Conservation (phyloP, 257 asterid genomes). For the Solanum corneliomulleri region DNA sequence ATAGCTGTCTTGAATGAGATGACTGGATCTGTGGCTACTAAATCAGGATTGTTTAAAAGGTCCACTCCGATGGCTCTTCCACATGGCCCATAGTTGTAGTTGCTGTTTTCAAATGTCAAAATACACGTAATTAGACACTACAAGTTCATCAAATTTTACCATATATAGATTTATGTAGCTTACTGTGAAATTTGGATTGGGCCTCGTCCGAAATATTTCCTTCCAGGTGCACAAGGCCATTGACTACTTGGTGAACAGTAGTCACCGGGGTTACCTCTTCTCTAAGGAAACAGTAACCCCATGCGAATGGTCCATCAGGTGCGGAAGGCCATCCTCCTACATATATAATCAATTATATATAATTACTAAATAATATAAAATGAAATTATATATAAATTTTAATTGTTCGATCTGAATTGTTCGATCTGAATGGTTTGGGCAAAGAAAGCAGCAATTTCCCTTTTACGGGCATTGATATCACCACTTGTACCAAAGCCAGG, state of each 20-base stretch:
- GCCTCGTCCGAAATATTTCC: conserved; percentile 20
- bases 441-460: conserved; percentile 21
- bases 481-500: conserved; percentile 17
- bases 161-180: background rate
- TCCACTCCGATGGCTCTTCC: conserved; percentile 12
- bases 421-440: conserved; percentile 6
- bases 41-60: conserved; percentile 16
- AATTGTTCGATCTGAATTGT: background rate
- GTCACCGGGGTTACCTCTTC: conserved; percentile 9
- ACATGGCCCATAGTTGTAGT: conserved; percentile 22
- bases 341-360: background rate
- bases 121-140: background rate
- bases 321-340: conserved; percentile 24
- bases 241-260: conserved; percentile 8
- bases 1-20: conserved; percentile 21
- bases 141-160: background rate
- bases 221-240: conserved; percentile 19
- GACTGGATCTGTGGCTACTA: conserved; percentile 7
- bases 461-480: conserved; percentile 4
- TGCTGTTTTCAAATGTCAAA: conserved; percentile 1
- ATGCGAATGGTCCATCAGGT: conserved; percentile 25
- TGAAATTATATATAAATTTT: background rate
- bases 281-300: conserved; percentile 23
- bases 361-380: background rate
- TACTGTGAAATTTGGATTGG: conserved; percentile 23